Base-by-base conservation (phyloP, 768 basidiomycete genomes). In the Pholiota conissans region DNA sequence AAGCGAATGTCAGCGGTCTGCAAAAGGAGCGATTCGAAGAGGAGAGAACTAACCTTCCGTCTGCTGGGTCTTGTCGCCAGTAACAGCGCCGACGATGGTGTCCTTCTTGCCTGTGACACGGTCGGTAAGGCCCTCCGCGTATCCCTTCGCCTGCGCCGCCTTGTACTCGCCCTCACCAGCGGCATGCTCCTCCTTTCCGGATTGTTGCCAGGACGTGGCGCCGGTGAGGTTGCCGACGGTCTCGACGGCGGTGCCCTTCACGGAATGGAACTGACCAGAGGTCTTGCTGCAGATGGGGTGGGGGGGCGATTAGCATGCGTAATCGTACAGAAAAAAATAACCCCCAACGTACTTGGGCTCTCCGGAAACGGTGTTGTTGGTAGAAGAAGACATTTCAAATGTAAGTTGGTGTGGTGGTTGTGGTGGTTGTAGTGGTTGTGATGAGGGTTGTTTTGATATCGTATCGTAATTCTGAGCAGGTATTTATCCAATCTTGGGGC, bases 151-250 rank as follows among this genome's bases (percentile, higher is more conserved):
- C 59, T 81, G 74, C 8, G 81, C 81, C 20, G 80, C 79, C 28
- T 78, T 76, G 68, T 73, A 73, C 66, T 81, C 80, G n/a, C 74
- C 74, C 66, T 84, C 81, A 37, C 83, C 83, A 35, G 73, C 65
- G 2, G 75, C 76, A 62, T 84, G 84, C 66, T 84, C 82, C 58
- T 80, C 59, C 65, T 78, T 75, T 13, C 84, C 84, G 8, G 76
- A 75, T 18, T 73, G 63, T 52, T 75, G 67, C 82, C 79, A 82
- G 3, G 77, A 70, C 2, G 63, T 63, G 7, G 76, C 68, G 10
- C 82, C 82, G 14, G 82, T 82, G 13, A 74, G n/a, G 62, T 81
- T 80, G 26, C 83, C 83, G 58, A 83, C 47, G 47, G 69, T 58
- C 58, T 76, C 74, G 40, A 76, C 74, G 24, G 68, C 58, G 34